A percentile compares a stretch with the other conserved stretches of the same genome.
Evolutionary conservation across 345 rosid genomes (phyloP).

Genomic region (Populus alba): DNA sequence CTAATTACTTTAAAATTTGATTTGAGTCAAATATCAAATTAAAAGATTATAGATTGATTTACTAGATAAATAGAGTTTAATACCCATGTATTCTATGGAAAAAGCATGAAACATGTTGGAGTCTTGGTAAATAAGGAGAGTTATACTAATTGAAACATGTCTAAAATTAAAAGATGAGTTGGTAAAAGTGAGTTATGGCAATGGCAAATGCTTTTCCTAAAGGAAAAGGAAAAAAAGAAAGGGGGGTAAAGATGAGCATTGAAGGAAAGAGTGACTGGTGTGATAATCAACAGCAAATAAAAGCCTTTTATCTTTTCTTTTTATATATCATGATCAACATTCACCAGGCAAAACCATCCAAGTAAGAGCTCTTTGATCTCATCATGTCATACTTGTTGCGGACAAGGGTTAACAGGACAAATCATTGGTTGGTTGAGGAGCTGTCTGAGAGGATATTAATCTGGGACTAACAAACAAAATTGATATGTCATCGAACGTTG

Average conservation of each 20-base stretch:
- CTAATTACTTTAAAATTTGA: no score
- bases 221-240: not conserved
- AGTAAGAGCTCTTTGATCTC: conserved; percentile 24
- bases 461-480: not conserved
- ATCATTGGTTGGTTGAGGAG: conserved; percentile 14
- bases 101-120: not conserved
- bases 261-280: not conserved
- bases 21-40: rapidly evolving
- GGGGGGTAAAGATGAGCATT: not conserved
- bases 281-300: not conserved
- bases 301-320: not conserved
- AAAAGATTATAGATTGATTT: no score
- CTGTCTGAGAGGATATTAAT: not conserved
- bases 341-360: conserved; percentile 32
- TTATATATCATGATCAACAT: not conserved
- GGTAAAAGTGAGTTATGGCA: not conserved
- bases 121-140: not conserved
- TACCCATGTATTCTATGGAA: no score
- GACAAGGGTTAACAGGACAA: conserved; percentile 19
- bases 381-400: conserved; percentile 18
- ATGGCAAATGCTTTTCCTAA: conserved; percentile 5
- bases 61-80: rapidly evolving
- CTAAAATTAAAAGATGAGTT: not conserved
- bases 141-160: not conserved
- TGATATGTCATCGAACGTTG: not conserved